Evolutionary conservation across 1,139 yeast genomes (phyloP), one percentile per base, ranked within the genome.

Genomic region (Blastobotrys aristatus): DNA sequence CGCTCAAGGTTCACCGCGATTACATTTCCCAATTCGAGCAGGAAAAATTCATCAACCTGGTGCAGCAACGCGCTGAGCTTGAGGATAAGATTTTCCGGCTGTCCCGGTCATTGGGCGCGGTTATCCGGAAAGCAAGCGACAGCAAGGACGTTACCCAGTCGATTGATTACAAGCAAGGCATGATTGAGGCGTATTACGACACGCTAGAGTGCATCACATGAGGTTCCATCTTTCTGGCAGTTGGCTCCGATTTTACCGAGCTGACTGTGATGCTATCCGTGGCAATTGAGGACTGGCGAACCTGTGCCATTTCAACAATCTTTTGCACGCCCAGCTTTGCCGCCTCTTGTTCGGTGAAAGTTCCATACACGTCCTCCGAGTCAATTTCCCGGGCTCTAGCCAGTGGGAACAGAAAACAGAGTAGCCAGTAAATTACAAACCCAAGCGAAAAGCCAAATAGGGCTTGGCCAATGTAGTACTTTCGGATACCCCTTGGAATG

Each of bases 361-460:
- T 43, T 11, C 44, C 67, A 52, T 63, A 71, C 47, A 62, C 63
- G 54, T 72, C 76, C 40, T 60, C 61, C 10, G 62, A 64, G 53
- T 72, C 76, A 21, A 58, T 58, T 36, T 52, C 53, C 24, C 67
- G 63, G 2, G 60, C 55, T 26, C 66, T 66, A 39, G 59, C 55
- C 22, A 66, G 49, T 18, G 77, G 77, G 61, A 65, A 69, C 8
- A 68, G 40, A 35, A 57, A 33, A 51, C 72, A 67, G 24, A 70
- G 47, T 1, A 60, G 51, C 63, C 66, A 68, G 51, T 73, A 72
- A 0, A 64, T 44, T 42, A 62, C 58, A 49, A 73, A 70, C 1
- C 76, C 64, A 22, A 73, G 67, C 27, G 60, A 51, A 46, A 72
- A 72, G 1, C 73, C 72, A 54, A 71, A 70, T 45, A 72, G 58